A percentile compares a stretch with the other conserved stretches of the same genome.
These are phyloP conservation scores for Jaltomata sinuosa DNA, from an alignment of 257 asterid species.

Conservation along the genomic window DNA sequence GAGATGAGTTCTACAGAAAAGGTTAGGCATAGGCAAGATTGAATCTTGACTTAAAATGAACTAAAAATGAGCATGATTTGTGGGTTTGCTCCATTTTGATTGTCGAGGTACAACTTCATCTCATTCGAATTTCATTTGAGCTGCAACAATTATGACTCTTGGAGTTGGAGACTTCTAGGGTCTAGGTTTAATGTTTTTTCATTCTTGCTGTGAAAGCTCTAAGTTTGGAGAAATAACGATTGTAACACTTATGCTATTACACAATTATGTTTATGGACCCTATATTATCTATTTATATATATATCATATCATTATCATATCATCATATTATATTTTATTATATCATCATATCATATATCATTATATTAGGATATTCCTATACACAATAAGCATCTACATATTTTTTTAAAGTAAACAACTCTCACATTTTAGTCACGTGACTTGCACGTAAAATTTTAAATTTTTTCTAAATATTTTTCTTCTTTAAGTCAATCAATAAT, in stretches of 20 bases:
- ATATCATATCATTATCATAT: too few species aligned
- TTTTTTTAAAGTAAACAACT: too few species aligned
- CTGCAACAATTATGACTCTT: neutral
- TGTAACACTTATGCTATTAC: neutral
- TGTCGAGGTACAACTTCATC: neutral
- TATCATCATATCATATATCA: too few species aligned
- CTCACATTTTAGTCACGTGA: too few species aligned
- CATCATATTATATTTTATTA: too few species aligned
- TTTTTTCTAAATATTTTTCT: too few species aligned
- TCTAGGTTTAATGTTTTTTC: neutral
- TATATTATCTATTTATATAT: too few species aligned
- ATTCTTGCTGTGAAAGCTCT: neutral
- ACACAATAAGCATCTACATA: too few species aligned
- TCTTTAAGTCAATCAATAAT: too few species aligned
- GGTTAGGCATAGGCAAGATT: neutral
- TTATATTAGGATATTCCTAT: too few species aligned
- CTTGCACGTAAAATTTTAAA: too few species aligned
- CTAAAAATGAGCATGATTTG: neutral
- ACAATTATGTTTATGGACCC: neutral
- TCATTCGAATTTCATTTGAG: neutral
- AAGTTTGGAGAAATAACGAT: neutral
- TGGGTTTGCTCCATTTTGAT: neutral
- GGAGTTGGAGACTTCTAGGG: neutral
- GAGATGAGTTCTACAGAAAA: neutral
- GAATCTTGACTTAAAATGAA: neutral